Percentiles rank a stretch among this genome's conserved stretches.
Conservation (phyloP, 805 yeast species). For the Jamesozyma hellenica region DNA sequence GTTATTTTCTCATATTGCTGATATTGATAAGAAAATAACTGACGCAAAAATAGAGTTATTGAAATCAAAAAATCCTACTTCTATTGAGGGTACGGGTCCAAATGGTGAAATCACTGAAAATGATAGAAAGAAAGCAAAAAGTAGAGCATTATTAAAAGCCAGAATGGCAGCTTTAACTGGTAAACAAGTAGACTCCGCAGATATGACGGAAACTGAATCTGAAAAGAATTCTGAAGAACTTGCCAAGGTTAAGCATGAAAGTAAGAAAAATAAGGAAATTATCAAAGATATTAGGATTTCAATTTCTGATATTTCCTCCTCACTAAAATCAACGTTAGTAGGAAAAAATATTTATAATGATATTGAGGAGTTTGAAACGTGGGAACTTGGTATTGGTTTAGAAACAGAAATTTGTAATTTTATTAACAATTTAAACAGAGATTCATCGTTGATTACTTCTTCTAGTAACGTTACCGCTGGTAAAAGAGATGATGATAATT, state of each 20-base stretch:
- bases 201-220: conserved; percentile 4
- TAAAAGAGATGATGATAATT: background rate
- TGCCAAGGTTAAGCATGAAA: conserved; percentile 40
- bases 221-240: conserved; percentile 31
- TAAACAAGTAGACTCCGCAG: conserved; percentile 2
- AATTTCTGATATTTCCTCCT: conserved; percentile 44
- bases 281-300: conserved; percentile 62
- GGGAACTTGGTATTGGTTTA: conserved; percentile 77
- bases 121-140: conserved; percentile 70
- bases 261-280: conserved; percentile 45
- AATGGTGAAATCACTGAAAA: conserved; percentile 77
- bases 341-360: conserved; percentile 26
- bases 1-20: conserved; percentile 51
- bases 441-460: background rate
- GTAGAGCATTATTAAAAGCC: conserved; percentile 67
- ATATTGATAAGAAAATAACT: conserved; percentile 60
- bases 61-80: conserved; percentile 57
- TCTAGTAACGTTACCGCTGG: conserved; percentile 1
- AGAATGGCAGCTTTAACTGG: conserved; percentile 84
- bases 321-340: conserved; percentile 28
- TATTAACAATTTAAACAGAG: conserved; percentile 40
- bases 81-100: conserved; percentile 75
- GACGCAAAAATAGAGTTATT: conserved; percentile 54
- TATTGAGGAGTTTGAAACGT: conserved; percentile 49
- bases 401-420: conserved; percentile 52